Percentiles rank a stretch among this genome's conserved stretches.
These are phyloP conservation scores for Cyclotella choctawhatcheeana DNA, from an alignment of 108 stramenopile species.

Conservation along the genomic window DNA sequence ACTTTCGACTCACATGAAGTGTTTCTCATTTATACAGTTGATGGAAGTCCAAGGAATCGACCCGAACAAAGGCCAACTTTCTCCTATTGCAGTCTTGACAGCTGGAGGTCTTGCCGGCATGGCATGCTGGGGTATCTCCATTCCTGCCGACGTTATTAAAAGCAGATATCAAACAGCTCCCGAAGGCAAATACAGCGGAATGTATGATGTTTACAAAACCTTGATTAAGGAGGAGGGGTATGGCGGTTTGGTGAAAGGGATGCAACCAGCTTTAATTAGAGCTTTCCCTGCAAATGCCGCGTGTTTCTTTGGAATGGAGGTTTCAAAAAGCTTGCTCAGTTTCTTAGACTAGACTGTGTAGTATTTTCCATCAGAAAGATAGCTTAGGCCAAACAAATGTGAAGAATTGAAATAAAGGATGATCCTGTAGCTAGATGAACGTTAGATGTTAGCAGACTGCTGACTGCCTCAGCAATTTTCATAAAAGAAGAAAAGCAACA, in stretches of 20 bases:
- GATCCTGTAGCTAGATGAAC: too few species aligned
- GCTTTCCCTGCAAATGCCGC: conserved; percentile 96
- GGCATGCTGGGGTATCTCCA: conserved; percentile 85
- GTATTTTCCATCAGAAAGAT: background rate
- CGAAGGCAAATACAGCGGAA: conserved; percentile 68
- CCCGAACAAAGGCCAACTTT: conserved; percentile 64
- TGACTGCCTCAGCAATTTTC: too few species aligned
- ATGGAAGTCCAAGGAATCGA: conserved; percentile 73
- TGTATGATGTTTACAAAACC: conserved; percentile 68
- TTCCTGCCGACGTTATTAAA: conserved; percentile 91
- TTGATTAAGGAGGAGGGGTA: conserved; percentile 84
- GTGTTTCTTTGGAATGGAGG: conserved; percentile 90
- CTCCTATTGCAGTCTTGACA: conserved; percentile 65
- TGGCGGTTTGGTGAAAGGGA: conserved; percentile 81
- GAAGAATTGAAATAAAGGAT: too few species aligned
- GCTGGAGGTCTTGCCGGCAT: conserved; percentile 92
- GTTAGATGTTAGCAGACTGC: too few species aligned
- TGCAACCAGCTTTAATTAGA: conserved; percentile 85
- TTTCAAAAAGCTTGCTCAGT: conserved; percentile 66
- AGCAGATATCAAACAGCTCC: conserved; percentile 84
- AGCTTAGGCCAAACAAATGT: background rate
- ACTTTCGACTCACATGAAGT: too few species aligned
- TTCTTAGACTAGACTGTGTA: conserved; percentile 64
- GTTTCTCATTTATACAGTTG: conserved; percentile 13
- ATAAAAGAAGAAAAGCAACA: too few species aligned